phyloP scores from a whole-genome alignment of 805 yeast species.

The Saccharomycopsis fodiens region DNA sequence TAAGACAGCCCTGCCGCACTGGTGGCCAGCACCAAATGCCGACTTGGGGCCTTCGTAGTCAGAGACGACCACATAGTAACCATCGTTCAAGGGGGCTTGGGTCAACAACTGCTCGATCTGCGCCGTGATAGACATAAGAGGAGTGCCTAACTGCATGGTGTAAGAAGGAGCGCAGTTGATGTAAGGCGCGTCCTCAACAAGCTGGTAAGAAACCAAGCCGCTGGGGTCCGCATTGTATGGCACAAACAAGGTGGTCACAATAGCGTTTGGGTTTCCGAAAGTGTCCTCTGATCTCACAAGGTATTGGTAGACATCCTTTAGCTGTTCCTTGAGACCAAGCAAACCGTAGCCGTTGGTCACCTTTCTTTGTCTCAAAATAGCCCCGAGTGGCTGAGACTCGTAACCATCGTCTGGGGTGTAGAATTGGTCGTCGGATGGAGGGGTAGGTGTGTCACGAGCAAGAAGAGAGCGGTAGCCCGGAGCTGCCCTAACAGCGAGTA shows the following conservation, averaged over 20 bases:
- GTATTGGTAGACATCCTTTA: no score
- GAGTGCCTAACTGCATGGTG: neutral
- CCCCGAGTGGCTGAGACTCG: neutral
- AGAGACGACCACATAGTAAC: neutral
- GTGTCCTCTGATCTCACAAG: no score
- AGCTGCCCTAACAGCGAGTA: no score
- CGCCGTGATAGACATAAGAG: neutral
- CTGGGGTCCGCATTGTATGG: neutral
- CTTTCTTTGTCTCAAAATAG: neutral
- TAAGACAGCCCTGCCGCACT: no score
- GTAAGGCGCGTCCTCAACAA: neutral
- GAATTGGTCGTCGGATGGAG: neutral
- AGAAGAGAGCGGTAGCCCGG: no score
- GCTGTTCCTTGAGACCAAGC: no score
- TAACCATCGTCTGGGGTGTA: neutral
- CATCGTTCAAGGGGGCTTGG: no score
- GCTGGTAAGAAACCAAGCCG: neutral
- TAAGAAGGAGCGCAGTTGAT: no score
- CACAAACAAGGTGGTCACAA: neutral
- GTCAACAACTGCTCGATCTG: neutral
- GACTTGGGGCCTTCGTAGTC: neutral
- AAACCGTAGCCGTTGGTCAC: neutral
- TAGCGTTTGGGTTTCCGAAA: neutral
- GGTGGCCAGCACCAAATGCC: neutral
- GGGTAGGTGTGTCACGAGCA: no score